These are phyloP conservation scores for Ceratobasidium sp. DNA, from an alignment of 1,284 basidiomycete genomes.

Conservation along the genomic window DNA sequence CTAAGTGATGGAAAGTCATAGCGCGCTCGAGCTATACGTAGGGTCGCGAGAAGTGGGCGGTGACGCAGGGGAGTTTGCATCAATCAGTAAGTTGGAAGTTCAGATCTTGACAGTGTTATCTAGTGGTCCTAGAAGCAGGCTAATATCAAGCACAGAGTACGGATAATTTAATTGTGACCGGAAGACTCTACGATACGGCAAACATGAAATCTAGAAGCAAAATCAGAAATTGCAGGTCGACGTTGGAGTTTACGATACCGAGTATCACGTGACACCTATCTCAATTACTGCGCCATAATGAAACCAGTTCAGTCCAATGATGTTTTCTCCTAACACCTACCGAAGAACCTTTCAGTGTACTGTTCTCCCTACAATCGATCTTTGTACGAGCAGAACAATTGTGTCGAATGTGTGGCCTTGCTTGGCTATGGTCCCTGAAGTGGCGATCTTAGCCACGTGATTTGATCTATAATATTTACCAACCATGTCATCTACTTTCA, in stretches of 20 bases:
- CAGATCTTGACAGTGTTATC: neutral
- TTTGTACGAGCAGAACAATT: too few relatives aligned
- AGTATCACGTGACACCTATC: neutral
- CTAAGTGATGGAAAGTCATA: neutral
- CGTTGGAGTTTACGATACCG: neutral
- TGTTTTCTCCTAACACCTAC: too few relatives aligned
- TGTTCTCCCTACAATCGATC: too few relatives aligned
- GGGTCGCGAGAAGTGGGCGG: slow-evolving; percentile 13
- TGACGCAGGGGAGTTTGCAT: slow-evolving; percentile 1
- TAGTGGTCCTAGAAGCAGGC: neutral
- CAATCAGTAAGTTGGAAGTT: neutral
- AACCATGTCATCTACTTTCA: slow-evolving; percentile 15
- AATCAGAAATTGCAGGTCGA: neutral
- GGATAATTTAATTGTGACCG: neutral
- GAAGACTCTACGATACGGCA: neutral
- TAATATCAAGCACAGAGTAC: neutral
- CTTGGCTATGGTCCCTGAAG: neutral
- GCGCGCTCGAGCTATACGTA: slow-evolving; percentile 32
- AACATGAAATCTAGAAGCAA: neutral
- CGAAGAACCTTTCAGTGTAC: too few relatives aligned
- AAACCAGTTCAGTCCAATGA: neutral
- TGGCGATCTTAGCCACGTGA: slow-evolving; percentile 15
- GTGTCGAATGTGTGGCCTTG: too few relatives aligned
- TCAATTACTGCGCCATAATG: neutral
- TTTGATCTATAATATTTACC: neutral